Evolutionary conservation across 202 grass and related monocot species (phyloP), one percentile per base, ranked within the genome.

Genomic region (Setaria italica): DNA sequence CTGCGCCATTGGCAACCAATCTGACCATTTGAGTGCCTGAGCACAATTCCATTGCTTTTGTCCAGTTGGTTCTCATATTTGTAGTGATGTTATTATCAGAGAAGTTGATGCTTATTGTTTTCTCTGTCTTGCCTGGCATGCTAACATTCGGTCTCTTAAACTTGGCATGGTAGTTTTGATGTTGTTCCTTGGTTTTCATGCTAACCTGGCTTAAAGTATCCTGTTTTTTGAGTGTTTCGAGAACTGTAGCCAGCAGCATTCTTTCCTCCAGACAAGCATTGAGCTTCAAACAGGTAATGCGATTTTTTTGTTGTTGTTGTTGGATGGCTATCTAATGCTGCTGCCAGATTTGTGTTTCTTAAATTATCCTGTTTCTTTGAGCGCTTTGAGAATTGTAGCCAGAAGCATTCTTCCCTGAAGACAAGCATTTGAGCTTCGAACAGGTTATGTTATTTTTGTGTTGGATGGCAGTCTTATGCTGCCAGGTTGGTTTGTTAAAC

Each of bases 331-430:
- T 5, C 39, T 41, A 41, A 41, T 41, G 39, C 39, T 76, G 70
- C 29, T 16, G 69, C 16, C 5, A 43, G 19, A 16, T 56, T 64
- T 39, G 37, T 78, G 53, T 20, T 17, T n/a, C 32, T 15, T 6
- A 62, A 46, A 21, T 41, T 41, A 41, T 5, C 5, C 39, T 41
- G 39, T 41, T 41, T 41, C 39, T 43, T 79, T 57, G 19, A 57
- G n/a, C 46, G 1, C 47, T 50, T 7, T 30, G 41, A 57, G 37
- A 76, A 77, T 57, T 80, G 30, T 67, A 58, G 55, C 35, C 43
- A 37, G 30, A 14, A 83, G 76, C 62, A 56, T 67, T 13, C 47
- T 69, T 86, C 83, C 15, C 29, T 16, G 15, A 63, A 65, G 70
- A 76, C 21, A 13, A 20, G n/a, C 42, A 20, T 53, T 33, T 41